Evolutionary conservation across 2,329 filamentous ascomycete species (phyloP).

Genomic region (Exophiala viscosa): DNA sequence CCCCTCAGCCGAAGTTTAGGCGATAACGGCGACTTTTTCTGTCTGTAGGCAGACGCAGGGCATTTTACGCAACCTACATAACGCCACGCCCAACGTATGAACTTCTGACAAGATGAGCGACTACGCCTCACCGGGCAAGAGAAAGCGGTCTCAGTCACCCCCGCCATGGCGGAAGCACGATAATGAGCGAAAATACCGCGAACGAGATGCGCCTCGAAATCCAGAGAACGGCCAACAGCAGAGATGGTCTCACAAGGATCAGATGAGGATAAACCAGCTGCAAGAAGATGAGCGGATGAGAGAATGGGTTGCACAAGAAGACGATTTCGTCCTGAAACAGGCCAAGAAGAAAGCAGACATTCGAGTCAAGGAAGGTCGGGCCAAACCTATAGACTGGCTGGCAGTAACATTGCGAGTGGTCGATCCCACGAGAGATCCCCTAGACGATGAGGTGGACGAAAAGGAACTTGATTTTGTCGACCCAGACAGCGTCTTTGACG

Average conservation of each 20-base stretch:
- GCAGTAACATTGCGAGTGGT: constrained; percentile 87
- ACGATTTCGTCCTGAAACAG: constrained; percentile 92
- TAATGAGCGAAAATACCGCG: constrained; percentile 12
- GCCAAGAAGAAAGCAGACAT: constrained; percentile 98
- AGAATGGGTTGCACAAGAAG: constrained; percentile 88
- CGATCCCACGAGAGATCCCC: constrained; percentile 71
- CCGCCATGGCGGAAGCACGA: constrained; percentile 35
- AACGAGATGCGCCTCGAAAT: constrained; percentile 7
- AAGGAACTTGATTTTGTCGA: constrained; percentile 74
- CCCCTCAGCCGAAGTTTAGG: neutral
- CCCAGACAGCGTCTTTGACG: constrained; percentile 76
- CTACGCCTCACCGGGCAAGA: constrained; percentile 28
- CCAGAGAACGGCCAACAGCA: constrained; percentile 13
- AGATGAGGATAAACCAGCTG: constrained; percentile 50
- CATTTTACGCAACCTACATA: neutral
- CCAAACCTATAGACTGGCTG: constrained; percentile 89
- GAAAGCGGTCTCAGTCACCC: constrained; percentile 43
- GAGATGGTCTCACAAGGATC: constrained; percentile 37
- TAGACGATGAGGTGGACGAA: constrained; percentile 79
- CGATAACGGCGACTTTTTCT: neutral
- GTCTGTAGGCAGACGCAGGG: neutral
- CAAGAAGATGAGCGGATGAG: constrained; percentile 74
- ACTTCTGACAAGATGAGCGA: constrained; percentile 28
- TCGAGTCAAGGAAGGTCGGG: constrained; percentile 82
- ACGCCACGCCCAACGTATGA: neutral